These are phyloP conservation scores for Paramecium bursaria DNA, from an alignment of 73 alveolate genomes.

Conservation along the genomic window DNA sequence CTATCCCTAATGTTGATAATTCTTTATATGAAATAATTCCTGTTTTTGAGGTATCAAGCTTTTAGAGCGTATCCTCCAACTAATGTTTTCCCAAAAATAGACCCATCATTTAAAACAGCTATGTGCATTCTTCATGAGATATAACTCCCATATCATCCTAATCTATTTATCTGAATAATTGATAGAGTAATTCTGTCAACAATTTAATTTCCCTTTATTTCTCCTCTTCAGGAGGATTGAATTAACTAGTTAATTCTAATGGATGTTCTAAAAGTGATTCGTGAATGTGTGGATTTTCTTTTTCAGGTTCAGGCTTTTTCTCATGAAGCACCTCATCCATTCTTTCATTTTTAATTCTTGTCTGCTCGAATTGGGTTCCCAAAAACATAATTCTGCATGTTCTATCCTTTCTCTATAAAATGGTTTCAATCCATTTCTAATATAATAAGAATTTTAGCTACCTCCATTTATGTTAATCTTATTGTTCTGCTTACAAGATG, in stretches of 20 bases:
- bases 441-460: neutral
- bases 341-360: constrained; percentile 67
- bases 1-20: constrained; percentile 53
- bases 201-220: constrained; percentile 54
- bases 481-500: constrained; percentile 77
- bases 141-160: constrained; percentile 71
- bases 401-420: constrained; percentile 57
- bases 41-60: constrained; percentile 49
- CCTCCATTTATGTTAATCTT: constrained; percentile 80
- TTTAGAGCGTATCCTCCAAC: constrained; percentile 45
- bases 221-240: constrained; percentile 21
- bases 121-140: constrained; percentile 53
- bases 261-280: constrained; percentile 8
- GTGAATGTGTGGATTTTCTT: neutral
- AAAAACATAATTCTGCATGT: constrained; percentile 67
- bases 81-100: constrained; percentile 58
- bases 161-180: constrained; percentile 64
- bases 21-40: constrained; percentile 66
- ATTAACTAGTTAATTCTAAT: constrained; percentile 38
- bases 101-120: constrained; percentile 64
- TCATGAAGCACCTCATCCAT: constrained; percentile 54
- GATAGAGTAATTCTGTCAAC: constrained; percentile 51
- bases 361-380: constrained; percentile 65
- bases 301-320: constrained; percentile 35
- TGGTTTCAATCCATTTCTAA: constrained; percentile 69